Conservation (phyloP, 106 monocot species). For the Cymbidium sinense region DNA sequence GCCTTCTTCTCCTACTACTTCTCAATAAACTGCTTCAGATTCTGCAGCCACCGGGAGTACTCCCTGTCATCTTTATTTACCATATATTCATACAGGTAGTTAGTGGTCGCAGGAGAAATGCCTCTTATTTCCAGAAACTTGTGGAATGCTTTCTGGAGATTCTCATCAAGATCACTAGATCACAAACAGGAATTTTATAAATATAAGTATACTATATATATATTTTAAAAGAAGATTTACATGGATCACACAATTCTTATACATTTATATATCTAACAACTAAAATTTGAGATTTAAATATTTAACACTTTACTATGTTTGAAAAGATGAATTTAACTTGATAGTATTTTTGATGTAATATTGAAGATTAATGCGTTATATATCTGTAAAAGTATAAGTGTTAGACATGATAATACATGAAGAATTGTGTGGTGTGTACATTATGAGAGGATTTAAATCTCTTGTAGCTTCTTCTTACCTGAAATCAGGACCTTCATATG, state of each 20-base stretch:
- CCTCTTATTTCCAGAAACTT: constrained; percentile 57
- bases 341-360: too few relatives aligned
- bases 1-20: constrained; percentile 9
- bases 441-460: neutral
- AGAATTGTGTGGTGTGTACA: too few relatives aligned
- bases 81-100: constrained; percentile 70
- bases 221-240: neutral
- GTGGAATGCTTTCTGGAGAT: constrained; percentile 61
- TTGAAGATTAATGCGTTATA: too few relatives aligned
- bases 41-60: constrained; percentile 54
- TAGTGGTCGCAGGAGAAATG: constrained; percentile 35
- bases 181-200: neutral
- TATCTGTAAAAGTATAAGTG: too few relatives aligned
- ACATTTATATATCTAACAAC: neutral
- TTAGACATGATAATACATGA: too few relatives aligned
- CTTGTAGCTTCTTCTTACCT: neutral
- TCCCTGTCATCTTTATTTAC: constrained; percentile 68
- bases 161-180: constrained; percentile 57
- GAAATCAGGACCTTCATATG: constrained; percentile 11
- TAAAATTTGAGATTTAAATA: neutral
- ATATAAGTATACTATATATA: neutral
- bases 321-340: too few relatives aligned
- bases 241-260: neutral
- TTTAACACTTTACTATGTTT: too few relatives aligned
- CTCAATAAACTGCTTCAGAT: constrained; percentile 39